Evolutionary conservation across 768 basidiomycete species (phyloP), one percentile per base, ranked within the genome.

Genomic region (Lanmaoa rubissima): DNA sequence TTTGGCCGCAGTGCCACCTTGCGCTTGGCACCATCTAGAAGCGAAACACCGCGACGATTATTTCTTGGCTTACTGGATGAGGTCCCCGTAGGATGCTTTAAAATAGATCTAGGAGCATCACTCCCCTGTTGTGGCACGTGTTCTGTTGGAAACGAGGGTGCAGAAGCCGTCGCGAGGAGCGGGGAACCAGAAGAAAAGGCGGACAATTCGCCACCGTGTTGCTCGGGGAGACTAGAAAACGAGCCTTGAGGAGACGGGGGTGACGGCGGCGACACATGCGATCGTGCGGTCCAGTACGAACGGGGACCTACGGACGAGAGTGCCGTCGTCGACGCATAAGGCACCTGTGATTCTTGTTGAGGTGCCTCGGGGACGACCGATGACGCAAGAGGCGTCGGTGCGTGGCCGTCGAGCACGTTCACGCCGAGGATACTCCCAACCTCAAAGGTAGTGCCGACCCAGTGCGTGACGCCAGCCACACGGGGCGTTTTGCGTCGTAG

Each of bases 361-460:
- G 55, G 47, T 5, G 26, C 31, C 41, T 55, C 57, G 10, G 55
- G 53, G 31, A 38, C 48, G 31, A 47, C 43, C 17, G 48, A 21
- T 4, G 59, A 47, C 14, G 34, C 16, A 24, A 31, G 17, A 28
- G 51, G 48, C 17, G 55, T 47, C 13, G 59, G 55, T 0, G 56
- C 63, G 14, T 61, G 61, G 43, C 26, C 39, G 48, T 79, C 73
- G 48, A 86, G 73, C 34, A 88, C 73, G 58, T 84, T 80, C 49
- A 91, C 78, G 12, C 89, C 91, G 38, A 92, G 74, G 58, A 93
- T 79, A n/a, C 79, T 79, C 3, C 91, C 91, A 38, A 93, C 76
- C 64, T 90, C 87, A 59, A 93, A 93, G 57, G 84, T 89, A 24
- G 77, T 78, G 28, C 91, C 89, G 31, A 88, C 79, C 88, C 88